Base-by-base conservation (phyloP, 2,329 filamentous ascomycete species). In the Esteya vermicola region DNA sequence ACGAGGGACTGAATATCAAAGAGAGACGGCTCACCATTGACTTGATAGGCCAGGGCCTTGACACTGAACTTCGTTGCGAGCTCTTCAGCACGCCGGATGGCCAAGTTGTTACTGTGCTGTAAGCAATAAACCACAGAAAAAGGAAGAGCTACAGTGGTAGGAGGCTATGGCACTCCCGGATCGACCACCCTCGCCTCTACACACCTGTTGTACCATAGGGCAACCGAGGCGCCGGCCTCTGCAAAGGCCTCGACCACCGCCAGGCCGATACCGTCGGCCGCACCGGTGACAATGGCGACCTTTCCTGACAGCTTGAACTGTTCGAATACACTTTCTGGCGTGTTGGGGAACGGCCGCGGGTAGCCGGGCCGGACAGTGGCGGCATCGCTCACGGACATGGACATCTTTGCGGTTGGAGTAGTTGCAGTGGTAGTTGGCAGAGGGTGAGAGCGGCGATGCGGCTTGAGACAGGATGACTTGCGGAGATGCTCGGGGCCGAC, bases 191-290 rank as follows among this genome's bases (percentile, higher is more conserved):
- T 9, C 13, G 6, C 4, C 34, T 7, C 12, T 12, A 35, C 38
- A 3, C 25, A 40, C 38, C 64, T 72, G 53, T 81, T 78, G 64
- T 78, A 82, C 50, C 81, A 86, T 50, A 83, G 69, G 51, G 75
- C 78, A 26, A 83, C 62, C 49, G 81, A 68, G 45, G 77, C 78
- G 32, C 79, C 79, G 51, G 79, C 74, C 59, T 84, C 79, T 33
- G 78, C 78, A 35, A 75, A 69, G 23, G 71, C 77, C 12, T 77
- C 66, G n/a, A 77, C 78, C 10, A 81, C 75, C 41, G 75, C 70
- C 22, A 81, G 69, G 43, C 80, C 80, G 57, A 83, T 81, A 45
- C 79, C 79, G 12, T 54, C 55, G 1, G 58, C 59, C 5, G 59
- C 58, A 21, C 66, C 66, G 9, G 63, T 67, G 33, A 70, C 51